phyloP scores from a whole-genome alignment of 1,284 basidiomycete genomes.

The Cronartium ribicola region DNA sequence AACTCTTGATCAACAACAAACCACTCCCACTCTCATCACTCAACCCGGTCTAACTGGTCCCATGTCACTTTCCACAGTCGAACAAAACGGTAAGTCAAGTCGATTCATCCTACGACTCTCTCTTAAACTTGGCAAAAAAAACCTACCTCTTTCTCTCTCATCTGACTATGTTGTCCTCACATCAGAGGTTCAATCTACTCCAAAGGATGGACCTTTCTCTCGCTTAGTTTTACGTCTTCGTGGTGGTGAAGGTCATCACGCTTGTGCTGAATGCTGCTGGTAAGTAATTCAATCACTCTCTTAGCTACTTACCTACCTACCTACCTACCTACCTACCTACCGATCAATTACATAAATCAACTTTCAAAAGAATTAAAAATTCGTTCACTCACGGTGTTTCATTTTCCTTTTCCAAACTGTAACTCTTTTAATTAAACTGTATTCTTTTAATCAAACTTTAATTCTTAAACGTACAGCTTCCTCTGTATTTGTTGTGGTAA shows the following conservation, averaged over 20 bases:
- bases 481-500: slow-evolving; percentile 35
- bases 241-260: slow-evolving; percentile 31
- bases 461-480: neutral
- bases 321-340: neutral
- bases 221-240: slow-evolving; percentile 14
- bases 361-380: neutral
- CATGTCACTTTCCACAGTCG: neutral
- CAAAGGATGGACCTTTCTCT: slow-evolving; percentile 12
- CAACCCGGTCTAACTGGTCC: neutral
- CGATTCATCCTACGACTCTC: neutral
- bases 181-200: neutral
- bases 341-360: neutral
- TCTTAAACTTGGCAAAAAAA: neutral
- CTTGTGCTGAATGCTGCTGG: slow-evolving; percentile 34
- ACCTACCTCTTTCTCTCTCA: neutral
- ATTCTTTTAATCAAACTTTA: neutral
- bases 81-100: neutral
- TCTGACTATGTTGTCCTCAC: neutral
- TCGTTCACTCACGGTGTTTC: neutral
- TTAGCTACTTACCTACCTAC: neutral
- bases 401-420: neutral
- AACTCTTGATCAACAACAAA: neutral
- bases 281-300: neutral
- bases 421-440: neutral
- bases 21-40: neutral